Base-by-base conservation (phyloP, 2,329 filamentous ascomycete genomes). In the Pseudogymnoascus sp. region DNA sequence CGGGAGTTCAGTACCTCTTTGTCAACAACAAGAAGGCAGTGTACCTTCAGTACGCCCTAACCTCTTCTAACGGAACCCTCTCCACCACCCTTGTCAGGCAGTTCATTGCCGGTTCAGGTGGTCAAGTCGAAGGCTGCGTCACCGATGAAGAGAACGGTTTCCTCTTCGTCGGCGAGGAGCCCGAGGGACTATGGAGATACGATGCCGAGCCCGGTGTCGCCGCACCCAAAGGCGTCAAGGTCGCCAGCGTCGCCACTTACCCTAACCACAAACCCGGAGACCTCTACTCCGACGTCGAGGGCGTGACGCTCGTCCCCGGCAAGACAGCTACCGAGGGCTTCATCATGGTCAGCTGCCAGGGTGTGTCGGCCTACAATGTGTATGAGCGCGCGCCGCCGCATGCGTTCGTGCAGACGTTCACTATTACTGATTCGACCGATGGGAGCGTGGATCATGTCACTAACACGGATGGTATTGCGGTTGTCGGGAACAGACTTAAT, bases 121-220 rank as follows among this genome's bases (percentile, higher is more conserved):
- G 80, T 2, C 81, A 84, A 65, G 80, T 82, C 0, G 81, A 84
- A 69, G 81, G 81, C 3, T 84, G 81, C 60, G 81, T 83, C 0
- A 70, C 77, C 0, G 81, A 84, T 62, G 79, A 83, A 21, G 76
- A 76, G 12, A 80, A 82, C 63, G 79, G 78, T 4, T 80, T 76
- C 71, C 66, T 84, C 2, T 77, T 83, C 65, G 73, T 83, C 4
- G 80, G 81, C 36, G 82, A 83, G 67, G 81, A 84, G 60, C 79
- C 79, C 0, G 77, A 75, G 5, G 81, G 79, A 0, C 75, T 83
- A 0, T 84, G 81, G 81, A 73, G 79, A 3, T 83, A 82, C 60
- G 77, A 74, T 5, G 81, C 80, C 0, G 81, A 84, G 67, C 81
- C 81, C 0, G 75, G 77, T 44, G 71, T 74, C 21, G 68, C 69